A percentile compares a stretch with the other conserved stretches of the same genome.
These are phyloP conservation scores for Clarireedia sp. DNA, from an alignment of 2,329 filamentous ascomycete genomes.

Conservation along the genomic window DNA sequence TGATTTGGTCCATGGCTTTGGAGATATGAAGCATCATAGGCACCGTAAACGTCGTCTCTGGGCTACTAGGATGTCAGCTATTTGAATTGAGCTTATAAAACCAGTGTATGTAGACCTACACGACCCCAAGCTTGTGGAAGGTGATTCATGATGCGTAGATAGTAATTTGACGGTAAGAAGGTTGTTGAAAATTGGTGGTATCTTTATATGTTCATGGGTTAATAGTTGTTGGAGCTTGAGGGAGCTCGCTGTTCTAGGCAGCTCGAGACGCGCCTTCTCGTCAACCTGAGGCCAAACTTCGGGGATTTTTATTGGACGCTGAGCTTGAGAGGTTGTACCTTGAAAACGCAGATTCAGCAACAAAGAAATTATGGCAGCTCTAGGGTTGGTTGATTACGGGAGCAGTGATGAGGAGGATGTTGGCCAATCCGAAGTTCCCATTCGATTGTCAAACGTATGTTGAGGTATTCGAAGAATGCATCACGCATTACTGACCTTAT, in stretches of 20 bases:
- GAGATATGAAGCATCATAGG: constrained; percentile 84
- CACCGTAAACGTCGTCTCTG: constrained; percentile 92
- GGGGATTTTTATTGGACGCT: background rate
- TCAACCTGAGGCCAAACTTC: constrained; percentile 5
- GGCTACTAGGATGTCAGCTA: constrained; percentile 53
- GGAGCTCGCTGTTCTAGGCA: constrained; percentile 11
- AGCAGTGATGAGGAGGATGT: constrained; percentile 33
- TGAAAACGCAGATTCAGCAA: background rate
- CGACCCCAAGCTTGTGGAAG: constrained; percentile 66
- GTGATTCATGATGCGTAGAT: constrained; percentile 51
- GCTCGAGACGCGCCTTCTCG: constrained; percentile 7
- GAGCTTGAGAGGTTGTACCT: background rate
- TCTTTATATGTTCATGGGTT: constrained; percentile 8
- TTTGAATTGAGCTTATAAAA: constrained; percentile 7
- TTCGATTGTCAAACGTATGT: constrained; percentile 18
- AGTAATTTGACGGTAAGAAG: background rate
- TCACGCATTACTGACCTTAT: constrained; percentile 17
- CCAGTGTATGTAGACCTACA: constrained; percentile 39
- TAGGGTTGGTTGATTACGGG: constrained; percentile 33
- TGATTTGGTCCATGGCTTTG: constrained; percentile 63
- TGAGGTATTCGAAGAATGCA: background rate
- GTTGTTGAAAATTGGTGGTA: background rate
- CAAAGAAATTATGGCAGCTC: constrained; percentile 23
- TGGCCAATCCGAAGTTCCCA: constrained; percentile 12
- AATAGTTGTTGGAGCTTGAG: constrained; percentile 10